A percentile compares a stretch with the other conserved stretches of the same genome.
Conservation (phyloP, 192 early-diverging fungal genomes). For the Linnemannia schmuckeri region DNA sequence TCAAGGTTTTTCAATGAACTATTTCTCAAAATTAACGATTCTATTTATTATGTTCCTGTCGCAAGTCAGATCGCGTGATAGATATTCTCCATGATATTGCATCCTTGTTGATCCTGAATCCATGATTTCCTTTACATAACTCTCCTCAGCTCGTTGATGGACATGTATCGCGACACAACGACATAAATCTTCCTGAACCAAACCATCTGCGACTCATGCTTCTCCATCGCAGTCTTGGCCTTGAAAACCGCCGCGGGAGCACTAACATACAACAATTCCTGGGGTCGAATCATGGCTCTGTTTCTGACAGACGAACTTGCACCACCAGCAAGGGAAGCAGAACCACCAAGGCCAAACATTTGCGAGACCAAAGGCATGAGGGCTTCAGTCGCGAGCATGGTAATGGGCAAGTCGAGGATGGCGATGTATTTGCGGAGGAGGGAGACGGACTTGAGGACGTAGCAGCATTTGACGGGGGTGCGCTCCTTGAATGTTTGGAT, state of each 20-base stretch:
- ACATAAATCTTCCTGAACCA: conserved; percentile 95
- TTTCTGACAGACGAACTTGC: conserved; percentile 11
- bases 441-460: conserved; percentile 56
- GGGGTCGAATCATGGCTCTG: conserved; percentile 26
- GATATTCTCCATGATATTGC: background rate
- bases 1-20: no score
- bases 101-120: background rate
- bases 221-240: conserved; percentile 79
- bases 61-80: background rate
- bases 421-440: conserved; percentile 54
- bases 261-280: conserved; percentile 71
- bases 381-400: conserved; percentile 69
- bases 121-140: conserved; percentile 51
- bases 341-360: conserved; percentile 67
- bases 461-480: conserved; percentile 63
- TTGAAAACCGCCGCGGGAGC: conserved; percentile 65
- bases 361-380: conserved; percentile 72
- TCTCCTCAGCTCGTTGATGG: conserved; percentile 77
- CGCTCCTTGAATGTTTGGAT: conserved; percentile 53
- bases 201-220: conserved; percentile 89
- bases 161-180: conserved; percentile 91
- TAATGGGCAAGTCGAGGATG: conserved; percentile 43
- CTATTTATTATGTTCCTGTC: background rate
- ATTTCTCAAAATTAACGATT: background rate
- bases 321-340: conserved; percentile 44